A percentile compares a stretch with the other conserved stretches of the same genome.
phyloP scores from a whole-genome alignment of 2,329 filamentous ascomycete species.

The Polychaeton citri region DNA sequence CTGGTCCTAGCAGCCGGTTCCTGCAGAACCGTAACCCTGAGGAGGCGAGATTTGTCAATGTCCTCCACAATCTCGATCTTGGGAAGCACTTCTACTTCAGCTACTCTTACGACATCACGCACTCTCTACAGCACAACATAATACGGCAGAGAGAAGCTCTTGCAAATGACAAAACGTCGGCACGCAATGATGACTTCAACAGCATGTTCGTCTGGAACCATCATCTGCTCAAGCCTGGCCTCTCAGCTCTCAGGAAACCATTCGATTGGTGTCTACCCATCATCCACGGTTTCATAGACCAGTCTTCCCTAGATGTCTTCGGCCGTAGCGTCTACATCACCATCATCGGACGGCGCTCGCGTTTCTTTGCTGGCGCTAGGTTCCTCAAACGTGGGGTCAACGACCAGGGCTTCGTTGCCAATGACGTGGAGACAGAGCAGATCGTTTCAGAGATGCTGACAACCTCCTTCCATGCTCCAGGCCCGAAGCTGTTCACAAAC shows the following conservation, averaged over 20 bases:
- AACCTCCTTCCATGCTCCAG: slow-evolving; percentile 89
- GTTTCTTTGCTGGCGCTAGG: slow-evolving; percentile 85
- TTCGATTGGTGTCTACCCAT: slow-evolving; percentile 95
- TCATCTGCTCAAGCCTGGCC: slow-evolving; percentile 68
- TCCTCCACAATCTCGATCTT: slow-evolving; percentile 81
- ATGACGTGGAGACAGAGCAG: slow-evolving; percentile 97
- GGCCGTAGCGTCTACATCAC: slow-evolving; percentile 83
- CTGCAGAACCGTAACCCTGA: slow-evolving; percentile 77
- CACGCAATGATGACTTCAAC: slow-evolving; percentile 54
- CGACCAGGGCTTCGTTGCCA: slow-evolving; percentile 88
- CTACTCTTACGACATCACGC: slow-evolving; percentile 93
- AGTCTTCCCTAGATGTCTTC: slow-evolving; percentile 62
- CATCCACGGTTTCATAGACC: slow-evolving; percentile 92
- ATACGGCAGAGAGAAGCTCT: slow-evolving; percentile 62
- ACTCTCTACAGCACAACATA: slow-evolving; percentile 85
- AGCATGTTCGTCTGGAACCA: slow-evolving; percentile 98
- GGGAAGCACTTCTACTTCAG: slow-evolving; percentile 94
- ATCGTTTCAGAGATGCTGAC: slow-evolving; percentile 91
- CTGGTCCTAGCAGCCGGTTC: slow-evolving; percentile 50
- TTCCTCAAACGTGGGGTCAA: slow-evolving; percentile 93
- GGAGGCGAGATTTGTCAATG: slow-evolving; percentile 76
- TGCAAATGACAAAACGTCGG: slow-evolving; percentile 44
- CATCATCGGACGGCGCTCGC: slow-evolving; percentile 80
- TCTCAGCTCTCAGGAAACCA: slow-evolving; percentile 56
- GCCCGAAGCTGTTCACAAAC: slow-evolving; percentile 70